Evolutionary conservation across 441 rosid species (phyloP), one percentile per base, ranked within the genome.

Genomic region (Pelargonium fulgidum): DNA sequence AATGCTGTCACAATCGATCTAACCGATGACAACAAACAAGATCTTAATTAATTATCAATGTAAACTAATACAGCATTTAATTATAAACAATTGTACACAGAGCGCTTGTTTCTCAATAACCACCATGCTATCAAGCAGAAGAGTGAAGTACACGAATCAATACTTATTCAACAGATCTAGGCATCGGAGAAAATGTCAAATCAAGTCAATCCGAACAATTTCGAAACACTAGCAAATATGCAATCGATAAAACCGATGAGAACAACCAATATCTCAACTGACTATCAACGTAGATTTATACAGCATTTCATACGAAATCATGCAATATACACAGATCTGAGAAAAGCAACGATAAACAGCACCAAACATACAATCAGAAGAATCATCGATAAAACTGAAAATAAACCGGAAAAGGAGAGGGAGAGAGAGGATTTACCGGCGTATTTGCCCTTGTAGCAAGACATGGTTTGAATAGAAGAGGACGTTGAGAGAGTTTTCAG

Each of bases 381-480:
- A 5, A 33, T 0, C 13, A 44, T 44, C 64, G 0, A 39, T 12
- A n/a, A 69, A 59, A 58, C 24, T 6, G 33, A 41, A 11, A 61
- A 61, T 29, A 12, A n/a, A 24, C 11, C 8, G 13, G 24, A 42
- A 48, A 7, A 2, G 1, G n/a, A 47, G 47, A 24, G 4, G 16
- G 29, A 19, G 9, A 47, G 3, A 16, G 36, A 4, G 61, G 22
- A 19, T 1, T 3, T 67, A 74, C 77, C 77, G 4, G 19, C 14
- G 50, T 74, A 74, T 56, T 74, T 69, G 42, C 73, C 77, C 69
- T 42, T 74, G 77, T 36, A 74, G 70, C 73, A 74, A 59, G 77
- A 69, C 73, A 74, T 74, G 61, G 0, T 64, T 52, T 7, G 45
- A 2, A 7, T 42, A 26, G 2, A 16, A 7, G 19, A 12, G 17